These are phyloP conservation scores for Amanita rubescens DNA, from an alignment of 768 basidiomycete species.

Conservation along the genomic window DNA sequence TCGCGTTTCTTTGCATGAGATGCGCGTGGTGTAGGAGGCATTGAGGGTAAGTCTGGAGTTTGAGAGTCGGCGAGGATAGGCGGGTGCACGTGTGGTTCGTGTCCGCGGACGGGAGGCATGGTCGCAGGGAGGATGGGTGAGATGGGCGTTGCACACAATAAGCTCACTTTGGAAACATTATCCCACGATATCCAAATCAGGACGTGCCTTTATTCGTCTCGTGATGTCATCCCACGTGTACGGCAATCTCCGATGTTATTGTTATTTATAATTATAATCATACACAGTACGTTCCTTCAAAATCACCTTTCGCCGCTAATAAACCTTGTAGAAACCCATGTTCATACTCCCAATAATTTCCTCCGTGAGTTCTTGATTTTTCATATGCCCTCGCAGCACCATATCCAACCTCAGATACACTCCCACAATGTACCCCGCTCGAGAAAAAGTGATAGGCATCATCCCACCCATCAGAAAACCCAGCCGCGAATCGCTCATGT, in stretches of 20 bases:
- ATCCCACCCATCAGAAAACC: slow-evolving; percentile 66
- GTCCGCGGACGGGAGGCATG: slow-evolving; percentile 29
- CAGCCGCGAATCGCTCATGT: slow-evolving; percentile 60
- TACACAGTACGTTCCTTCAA: slow-evolving; percentile 23
- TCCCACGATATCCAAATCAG: background rate
- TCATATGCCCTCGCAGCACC: too few species aligned
- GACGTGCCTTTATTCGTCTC: background rate
- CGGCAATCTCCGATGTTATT: background rate
- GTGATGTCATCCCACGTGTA: too few species aligned
- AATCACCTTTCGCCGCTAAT: slow-evolving; percentile 33
- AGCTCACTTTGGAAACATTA: background rate
- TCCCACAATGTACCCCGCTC: slow-evolving; percentile 10
- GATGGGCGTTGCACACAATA: slow-evolving; percentile 4
- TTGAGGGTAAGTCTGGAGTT: slow-evolving; percentile 14
- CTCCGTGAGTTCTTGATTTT: too few species aligned
- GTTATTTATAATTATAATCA: too few species aligned
- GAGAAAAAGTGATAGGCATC: slow-evolving; percentile 54
- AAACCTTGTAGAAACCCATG: slow-evolving; percentile 59
- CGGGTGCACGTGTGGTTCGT: slow-evolving; percentile 14
- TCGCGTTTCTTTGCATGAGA: slow-evolving; percentile 58
- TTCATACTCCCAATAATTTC: slow-evolving; percentile 61
- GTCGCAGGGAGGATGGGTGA: slow-evolving; percentile 16
- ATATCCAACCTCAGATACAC: slow-evolving; percentile 57
- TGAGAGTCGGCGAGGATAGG: slow-evolving; percentile 23
- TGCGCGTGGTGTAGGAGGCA: slow-evolving; percentile 20